Percentiles rank a stretch among this genome's conserved stretches.
These are phyloP conservation scores for Astrocystis sublimbata DNA, from an alignment of 495 filamentous ascomycete genomes.

Conservation along the genomic window DNA sequence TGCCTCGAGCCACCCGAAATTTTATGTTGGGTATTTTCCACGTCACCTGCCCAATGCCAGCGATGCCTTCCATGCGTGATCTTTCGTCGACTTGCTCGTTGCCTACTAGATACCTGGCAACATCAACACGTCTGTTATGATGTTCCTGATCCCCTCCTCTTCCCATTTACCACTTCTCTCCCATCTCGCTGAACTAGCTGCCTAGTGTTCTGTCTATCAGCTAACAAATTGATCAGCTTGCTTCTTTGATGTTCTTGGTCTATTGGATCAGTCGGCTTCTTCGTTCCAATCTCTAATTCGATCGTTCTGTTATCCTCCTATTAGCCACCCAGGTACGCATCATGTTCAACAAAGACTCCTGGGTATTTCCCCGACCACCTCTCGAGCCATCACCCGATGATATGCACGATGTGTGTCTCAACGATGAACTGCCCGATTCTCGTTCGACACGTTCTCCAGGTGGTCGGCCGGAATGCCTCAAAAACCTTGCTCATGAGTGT, in stretches of 20 bases:
- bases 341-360: constrained; percentile 29
- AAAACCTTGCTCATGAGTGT: constrained; percentile 57
- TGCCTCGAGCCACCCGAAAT: background rate
- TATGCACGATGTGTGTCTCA: constrained; percentile 33
- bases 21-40: background rate
- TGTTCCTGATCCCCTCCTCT: background rate
- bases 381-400: constrained; percentile 22
- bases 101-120: too few species aligned
- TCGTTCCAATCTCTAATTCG: too few species aligned
- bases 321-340: constrained; percentile 12
- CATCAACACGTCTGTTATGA: background rate
- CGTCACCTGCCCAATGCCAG: too few species aligned
- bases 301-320: constrained; percentile 12
- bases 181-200: background rate
- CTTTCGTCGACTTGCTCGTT: background rate
- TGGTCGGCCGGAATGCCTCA: constrained; percentile 57
- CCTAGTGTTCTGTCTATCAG: constrained; percentile 1
- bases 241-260: constrained; percentile 27
- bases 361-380: constrained; percentile 22
- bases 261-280: constrained; percentile 4
- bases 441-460: constrained; percentile 19
- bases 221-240: constrained; percentile 14
- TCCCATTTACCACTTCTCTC: background rate
- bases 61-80: background rate
- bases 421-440: constrained; percentile 27